Percentiles rank a stretch among this genome's conserved stretches.
These are phyloP conservation scores for Oxytropis ochrocephala DNA, from an alignment of 306 rosid species.

Conservation along the genomic window DNA sequence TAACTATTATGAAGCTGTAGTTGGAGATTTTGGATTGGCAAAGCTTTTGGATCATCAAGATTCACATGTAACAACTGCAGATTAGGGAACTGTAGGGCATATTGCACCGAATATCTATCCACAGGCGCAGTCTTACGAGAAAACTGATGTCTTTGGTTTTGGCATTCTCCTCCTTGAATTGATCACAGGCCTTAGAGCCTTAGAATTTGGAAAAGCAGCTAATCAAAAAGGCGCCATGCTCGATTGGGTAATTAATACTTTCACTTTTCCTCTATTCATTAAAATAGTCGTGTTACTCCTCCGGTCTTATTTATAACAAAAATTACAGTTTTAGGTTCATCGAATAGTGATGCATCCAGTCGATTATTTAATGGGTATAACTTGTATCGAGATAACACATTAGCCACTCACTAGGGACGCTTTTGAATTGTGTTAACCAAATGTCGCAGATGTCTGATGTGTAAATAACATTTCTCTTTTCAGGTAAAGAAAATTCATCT, in stretches of 20 bases:
- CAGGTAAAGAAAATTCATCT: slow-evolving; percentile 45
- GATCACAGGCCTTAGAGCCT: slow-evolving; percentile 44
- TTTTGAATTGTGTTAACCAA: no score
- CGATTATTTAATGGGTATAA: no score
- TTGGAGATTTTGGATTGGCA: slow-evolving; percentile 48
- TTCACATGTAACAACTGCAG: slow-evolving; percentile 52
- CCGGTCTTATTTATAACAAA: no score
- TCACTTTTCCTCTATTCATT: not conserved
- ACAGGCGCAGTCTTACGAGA: slow-evolving; percentile 49
- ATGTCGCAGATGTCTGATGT: no score
- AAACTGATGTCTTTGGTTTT: slow-evolving; percentile 46
- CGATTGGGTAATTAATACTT: slow-evolving; percentile 37
- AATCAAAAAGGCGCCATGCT: slow-evolving; percentile 48
- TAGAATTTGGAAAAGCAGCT: slow-evolving; percentile 43
- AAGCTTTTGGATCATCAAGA: slow-evolving; percentile 49
- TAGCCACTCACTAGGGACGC: no score
- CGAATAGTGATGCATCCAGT: no score
- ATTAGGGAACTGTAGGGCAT: slow-evolving; percentile 44
- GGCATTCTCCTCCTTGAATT: slow-evolving; percentile 47
- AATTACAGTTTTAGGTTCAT: no score
- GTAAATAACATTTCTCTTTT: not conserved
- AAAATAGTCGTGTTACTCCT: no score
- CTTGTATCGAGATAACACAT: no score
- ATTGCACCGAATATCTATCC: slow-evolving; percentile 47
- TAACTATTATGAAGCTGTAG: slow-evolving; percentile 45